Conservation (phyloP, 2,329 filamentous ascomycete genomes). For the Colletotrichum sublineola region DNA sequence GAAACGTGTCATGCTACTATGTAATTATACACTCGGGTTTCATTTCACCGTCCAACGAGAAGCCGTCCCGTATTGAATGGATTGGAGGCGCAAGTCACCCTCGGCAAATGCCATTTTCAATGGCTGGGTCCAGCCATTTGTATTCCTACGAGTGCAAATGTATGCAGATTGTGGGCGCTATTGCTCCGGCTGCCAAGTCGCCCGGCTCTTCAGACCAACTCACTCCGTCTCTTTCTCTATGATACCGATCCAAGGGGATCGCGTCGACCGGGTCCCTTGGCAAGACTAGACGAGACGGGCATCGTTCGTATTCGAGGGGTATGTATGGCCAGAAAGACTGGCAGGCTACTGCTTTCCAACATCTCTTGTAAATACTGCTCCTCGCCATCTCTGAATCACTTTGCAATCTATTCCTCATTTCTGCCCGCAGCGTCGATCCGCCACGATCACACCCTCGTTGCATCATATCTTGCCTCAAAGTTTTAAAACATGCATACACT, state of each 20-base stretch:
- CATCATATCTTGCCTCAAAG: constrained; percentile 16
- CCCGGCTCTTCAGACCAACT: neutral
- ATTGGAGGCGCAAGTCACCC: constrained; percentile 9
- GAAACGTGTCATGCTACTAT: constrained; percentile 3
- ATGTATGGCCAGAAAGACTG: constrained; percentile 1
- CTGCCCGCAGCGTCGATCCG: constrained; percentile 35
- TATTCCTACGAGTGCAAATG: constrained; percentile 9
- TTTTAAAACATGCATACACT: constrained; percentile 38
- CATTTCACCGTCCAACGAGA: constrained; percentile 5
- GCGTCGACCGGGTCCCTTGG: constrained; percentile 27
- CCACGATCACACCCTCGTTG: constrained; percentile 36
- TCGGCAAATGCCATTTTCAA: constrained; percentile 23
- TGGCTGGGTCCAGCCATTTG: constrained; percentile 19
- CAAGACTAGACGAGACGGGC: constrained; percentile 11
- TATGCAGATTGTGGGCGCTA: constrained; percentile 32
- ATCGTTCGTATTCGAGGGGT: constrained; percentile 1
- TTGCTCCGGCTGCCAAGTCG: constrained; percentile 31
- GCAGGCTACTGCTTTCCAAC: neutral
- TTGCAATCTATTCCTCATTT: constrained; percentile 15
- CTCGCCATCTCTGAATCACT: constrained; percentile 10
- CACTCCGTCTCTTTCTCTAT: neutral
- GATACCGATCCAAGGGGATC: neutral
- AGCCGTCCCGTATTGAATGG: constrained; percentile 32
- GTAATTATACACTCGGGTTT: constrained; percentile 12
- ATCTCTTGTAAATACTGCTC: constrained; percentile 38